Conservation (phyloP, 2,329 filamentous ascomycete species). For the Amesomyces nigricolor region DNA sequence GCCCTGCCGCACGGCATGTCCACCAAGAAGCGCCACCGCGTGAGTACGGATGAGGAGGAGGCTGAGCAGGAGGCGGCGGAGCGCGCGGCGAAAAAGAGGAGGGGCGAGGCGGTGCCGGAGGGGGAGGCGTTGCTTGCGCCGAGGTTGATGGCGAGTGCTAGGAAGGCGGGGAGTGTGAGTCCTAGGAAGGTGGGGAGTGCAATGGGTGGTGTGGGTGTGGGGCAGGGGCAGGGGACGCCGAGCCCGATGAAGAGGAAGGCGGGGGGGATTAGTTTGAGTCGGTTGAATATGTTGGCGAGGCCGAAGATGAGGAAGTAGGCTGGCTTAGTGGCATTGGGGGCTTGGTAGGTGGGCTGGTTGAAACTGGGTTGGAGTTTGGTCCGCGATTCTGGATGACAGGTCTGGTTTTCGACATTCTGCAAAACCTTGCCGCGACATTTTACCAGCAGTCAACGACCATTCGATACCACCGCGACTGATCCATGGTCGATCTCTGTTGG, state of each 20-base stretch:
- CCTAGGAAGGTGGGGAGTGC: constrained; percentile 32
- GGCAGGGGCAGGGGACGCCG: constrained; percentile 26
- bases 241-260: constrained; percentile 49
- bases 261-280: constrained; percentile 50
- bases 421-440: too few relatives aligned
- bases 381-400: too few relatives aligned
- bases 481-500: too few relatives aligned
- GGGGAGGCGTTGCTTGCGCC: constrained; percentile 50
- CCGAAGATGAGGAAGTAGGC: constrained; percentile 48
- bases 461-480: too few relatives aligned
- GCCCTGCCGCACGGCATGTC: constrained; percentile 56
- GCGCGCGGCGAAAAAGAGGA: constrained; percentile 55
- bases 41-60: constrained; percentile 51
- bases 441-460: too few relatives aligned
- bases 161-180: constrained; percentile 12
- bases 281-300: constrained; percentile 56
- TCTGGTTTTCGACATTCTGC: too few relatives aligned
- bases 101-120: constrained; percentile 43
- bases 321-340: not conserved
- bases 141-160: constrained; percentile 32
- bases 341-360: not conserved
- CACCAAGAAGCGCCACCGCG: constrained; percentile 62
- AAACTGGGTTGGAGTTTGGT: not conserved
- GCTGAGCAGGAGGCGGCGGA: constrained; percentile 43
- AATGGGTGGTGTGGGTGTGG: constrained; percentile 18